Evolutionary conservation across 148 eudicot species (phyloP), one percentile per base, ranked within the genome.

Genomic region (Rhododendron mucronatum): DNA sequence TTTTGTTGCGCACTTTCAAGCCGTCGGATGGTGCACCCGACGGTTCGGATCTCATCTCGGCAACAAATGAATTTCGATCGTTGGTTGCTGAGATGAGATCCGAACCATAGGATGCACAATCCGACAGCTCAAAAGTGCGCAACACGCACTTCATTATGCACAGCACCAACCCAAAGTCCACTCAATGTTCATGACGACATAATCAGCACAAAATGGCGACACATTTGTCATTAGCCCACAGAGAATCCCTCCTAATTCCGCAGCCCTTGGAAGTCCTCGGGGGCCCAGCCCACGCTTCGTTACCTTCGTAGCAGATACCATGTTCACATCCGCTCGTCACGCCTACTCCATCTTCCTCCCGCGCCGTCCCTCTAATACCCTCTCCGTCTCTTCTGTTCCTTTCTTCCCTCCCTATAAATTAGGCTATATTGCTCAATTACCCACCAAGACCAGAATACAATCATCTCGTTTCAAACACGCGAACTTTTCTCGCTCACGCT

Each of bases 241-340:
- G 37, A 12, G 37, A 30, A 71, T 71, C 39, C 76, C 37, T 30
- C 8, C 39, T 71, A 12, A 14, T 14, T 30, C 76, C 76, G 41
- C 76, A 71, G 0, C 9, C 39, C 20, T 71, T 1, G 76, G 76
- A 71, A 71, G 14, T 14, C 76, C 37, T 71, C 2, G 6, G 76
- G 76, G 76, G 20, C 83, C 63, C 41, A 13, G 0, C 41, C 65
- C 57, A 15, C n/a, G 2, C 82, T 41, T 5, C 0, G 2, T 4
- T 6, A 0, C 3, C 82, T 41, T 5, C 0, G 2, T 4, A 15
- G 0, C 3, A 3, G 18, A 10, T 28, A 82, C 71, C 18, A 82
- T 83, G 78, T 69, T 83, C 57, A 67, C 85, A 67, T 28, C 7
- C 26, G 41, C 39, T 26, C 78, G 78, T 10, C 78, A 83, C 57